These are phyloP conservation scores for Sparassis latifolia DNA, from an alignment of 1,284 basidiomycete species.

Conservation along the genomic window DNA sequence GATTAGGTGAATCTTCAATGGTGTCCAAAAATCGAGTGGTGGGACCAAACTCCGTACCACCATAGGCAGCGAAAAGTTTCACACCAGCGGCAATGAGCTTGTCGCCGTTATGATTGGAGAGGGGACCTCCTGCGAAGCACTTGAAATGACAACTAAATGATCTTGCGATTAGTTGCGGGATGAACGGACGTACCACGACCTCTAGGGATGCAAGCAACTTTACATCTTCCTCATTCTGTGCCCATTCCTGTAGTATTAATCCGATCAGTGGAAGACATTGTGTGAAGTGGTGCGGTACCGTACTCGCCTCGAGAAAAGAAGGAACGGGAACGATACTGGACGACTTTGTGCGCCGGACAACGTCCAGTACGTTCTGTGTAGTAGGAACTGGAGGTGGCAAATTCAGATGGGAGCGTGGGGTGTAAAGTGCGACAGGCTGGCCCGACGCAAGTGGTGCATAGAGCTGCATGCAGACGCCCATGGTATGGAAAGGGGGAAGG, in stretches of 20 bases:
- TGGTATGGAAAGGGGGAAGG: slow-evolving; percentile 16
- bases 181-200: slow-evolving; percentile 6
- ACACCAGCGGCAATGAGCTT: slow-evolving; percentile 20
- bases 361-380: slow-evolving; percentile 12
- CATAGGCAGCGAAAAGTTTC: slow-evolving; percentile 17
- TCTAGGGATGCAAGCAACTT: slow-evolving; percentile 11
- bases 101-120: slow-evolving; percentile 21
- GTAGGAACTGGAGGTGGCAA: background rate
- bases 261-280: background rate
- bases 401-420: slow-evolving; percentile 1
- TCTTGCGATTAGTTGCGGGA: background rate
- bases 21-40: slow-evolving; percentile 1
- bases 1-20: too few species aligned
- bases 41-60: slow-evolving; percentile 15
- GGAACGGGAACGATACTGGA: slow-evolving; percentile 11
- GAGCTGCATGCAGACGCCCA: slow-evolving; percentile 13
- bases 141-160: background rate
- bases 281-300: background rate
- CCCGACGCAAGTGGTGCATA: slow-evolving; percentile 7
- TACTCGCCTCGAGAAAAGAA: slow-evolving; percentile 14
- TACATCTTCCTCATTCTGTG: slow-evolving; percentile 11
- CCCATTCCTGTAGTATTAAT: slow-evolving; percentile 9
- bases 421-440: slow-evolving; percentile 6
- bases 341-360: slow-evolving; percentile 1
- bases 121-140: slow-evolving; percentile 25